Evolutionary conservation across 768 basidiomycete species (phyloP), one percentile per base, ranked within the genome.

Genomic region (Cystofilobasidium macerans): DNA sequence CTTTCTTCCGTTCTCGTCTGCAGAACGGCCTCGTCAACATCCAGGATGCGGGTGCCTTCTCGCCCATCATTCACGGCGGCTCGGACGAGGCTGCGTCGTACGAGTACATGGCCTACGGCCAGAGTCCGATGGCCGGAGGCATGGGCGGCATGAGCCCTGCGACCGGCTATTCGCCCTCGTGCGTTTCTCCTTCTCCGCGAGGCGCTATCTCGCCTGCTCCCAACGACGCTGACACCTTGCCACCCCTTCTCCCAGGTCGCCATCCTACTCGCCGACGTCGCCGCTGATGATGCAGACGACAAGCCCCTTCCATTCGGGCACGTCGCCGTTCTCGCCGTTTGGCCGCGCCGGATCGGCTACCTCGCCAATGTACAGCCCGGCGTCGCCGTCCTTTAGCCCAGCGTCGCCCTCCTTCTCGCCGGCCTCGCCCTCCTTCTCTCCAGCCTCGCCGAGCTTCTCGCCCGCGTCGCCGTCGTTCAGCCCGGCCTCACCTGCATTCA

Each of bases 361-460:
- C 4, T 76, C 75, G 9, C 64, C 74, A 66, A 56, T 72, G n/a
- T 75, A 72, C 61, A 67, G 65, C 24, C 74, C 75, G 8, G 71
- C 71, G 1, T 72, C 70, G 12, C 71, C 72, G 3, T 57, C 43
- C 18, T 69, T 66, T 63, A 42, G 62, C 26, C 79, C 82, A 1
- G 87, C 87, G 2, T 89, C 88, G 0, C 89, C 89, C 0, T 86
- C 85, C 0, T 93, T 91, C 76, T 90, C 88, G 2, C 89, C 91
- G 0, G 89, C 89, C 8, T 90, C 89, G 9, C 89, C 89, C 14
- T 84, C 83, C 2, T 84, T 89, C 70, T 86, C 86, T 35, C 63
- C 69, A 35, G 33, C 61, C 43, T 70, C 68, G 38, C 62, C 32
- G 43, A 45, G n/a, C 60, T 62, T 40, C 26, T 59, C 30, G 53